Evolutionary conservation across 1,139 yeast species (phyloP).

Genomic region (Debaryomyces psychrophilus): DNA sequence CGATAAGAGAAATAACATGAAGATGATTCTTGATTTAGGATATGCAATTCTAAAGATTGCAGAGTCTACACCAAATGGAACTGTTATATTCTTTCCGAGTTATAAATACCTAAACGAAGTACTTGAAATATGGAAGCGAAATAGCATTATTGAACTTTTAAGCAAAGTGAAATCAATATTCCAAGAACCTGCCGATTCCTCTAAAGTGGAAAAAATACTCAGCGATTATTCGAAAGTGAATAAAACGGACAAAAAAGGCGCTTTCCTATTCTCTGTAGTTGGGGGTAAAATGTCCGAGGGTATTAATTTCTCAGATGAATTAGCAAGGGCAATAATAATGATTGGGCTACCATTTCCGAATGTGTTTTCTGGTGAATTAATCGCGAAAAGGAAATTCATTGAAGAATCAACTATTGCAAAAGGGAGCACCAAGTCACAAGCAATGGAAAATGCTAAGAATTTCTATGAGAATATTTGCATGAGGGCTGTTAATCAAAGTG

Average conservation of each 20-base stretch:
- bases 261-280: slow-evolving; percentile 79
- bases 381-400: slow-evolving; percentile 70
- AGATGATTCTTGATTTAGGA: slow-evolving; percentile 59
- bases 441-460: slow-evolving; percentile 51
- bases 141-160: slow-evolving; percentile 36
- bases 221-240: slow-evolving; percentile 50
- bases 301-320: slow-evolving; percentile 81
- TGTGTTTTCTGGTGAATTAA: slow-evolving; percentile 77
- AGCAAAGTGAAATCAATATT: slow-evolving; percentile 48
- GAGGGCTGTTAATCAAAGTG: slow-evolving; percentile 91
- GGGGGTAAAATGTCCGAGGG: slow-evolving; percentile 97
- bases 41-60: slow-evolving; percentile 46
- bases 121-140: slow-evolving; percentile 52
- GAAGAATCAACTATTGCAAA: slow-evolving; percentile 44
- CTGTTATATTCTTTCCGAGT: slow-evolving; percentile 85
- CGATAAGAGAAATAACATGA: slow-evolving; percentile 54
- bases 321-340: slow-evolving; percentile 88
- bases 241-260: slow-evolving; percentile 46
- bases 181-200: slow-evolving; percentile 55
- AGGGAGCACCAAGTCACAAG: slow-evolving; percentile 48
- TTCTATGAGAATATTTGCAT: slow-evolving; percentile 87
- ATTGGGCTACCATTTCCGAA: slow-evolving; percentile 92
- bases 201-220: slow-evolving; percentile 49
- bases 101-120: slow-evolving; percentile 67
- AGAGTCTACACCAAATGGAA: slow-evolving; percentile 66